These are phyloP conservation scores for Podila clonocystis DNA, from an alignment of 192 early-diverging fungal species.

Conservation along the genomic window DNA sequence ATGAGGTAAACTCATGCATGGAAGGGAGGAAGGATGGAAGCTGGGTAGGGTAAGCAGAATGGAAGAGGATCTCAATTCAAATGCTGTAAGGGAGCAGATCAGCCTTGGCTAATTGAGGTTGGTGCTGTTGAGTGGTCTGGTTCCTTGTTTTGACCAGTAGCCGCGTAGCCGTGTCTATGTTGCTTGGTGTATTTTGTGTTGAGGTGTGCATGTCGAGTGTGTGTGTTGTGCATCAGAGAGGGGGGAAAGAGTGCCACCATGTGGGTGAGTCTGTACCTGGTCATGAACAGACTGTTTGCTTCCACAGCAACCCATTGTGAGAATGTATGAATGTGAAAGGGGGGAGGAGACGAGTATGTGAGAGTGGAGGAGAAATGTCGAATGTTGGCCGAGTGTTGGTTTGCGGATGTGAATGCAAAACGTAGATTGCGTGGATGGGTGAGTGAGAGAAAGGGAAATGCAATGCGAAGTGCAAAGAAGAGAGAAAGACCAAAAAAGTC, in stretches of 20 bases:
- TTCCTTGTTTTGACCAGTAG: background rate
- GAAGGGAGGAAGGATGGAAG: background rate
- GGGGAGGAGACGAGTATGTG: background rate
- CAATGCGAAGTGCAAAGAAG: background rate
- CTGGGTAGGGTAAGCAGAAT: too few relatives aligned
- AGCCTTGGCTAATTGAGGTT: too few relatives aligned
- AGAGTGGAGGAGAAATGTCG: background rate
- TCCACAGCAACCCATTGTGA: conserved; percentile 50
- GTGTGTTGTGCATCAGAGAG: background rate
- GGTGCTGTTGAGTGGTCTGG: too few relatives aligned
- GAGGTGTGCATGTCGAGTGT: background rate
- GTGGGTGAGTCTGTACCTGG: conserved; percentile 26
- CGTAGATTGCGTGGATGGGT: background rate
- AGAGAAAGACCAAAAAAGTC: background rate
- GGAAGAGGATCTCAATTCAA: too few relatives aligned
- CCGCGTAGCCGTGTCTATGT: background rate
- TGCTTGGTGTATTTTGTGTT: background rate
- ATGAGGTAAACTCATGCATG: background rate
- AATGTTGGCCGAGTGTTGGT: background rate
- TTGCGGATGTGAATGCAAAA: background rate
- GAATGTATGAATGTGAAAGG: background rate
- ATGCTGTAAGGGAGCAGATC: too few relatives aligned
- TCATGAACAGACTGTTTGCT: conserved; percentile 50
- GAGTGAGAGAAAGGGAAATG: background rate
- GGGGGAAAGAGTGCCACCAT: background rate